A percentile compares a stretch with the other conserved stretches of the same genome.
Evolutionary conservation across 2,329 filamentous ascomycete species (phyloP).

Genomic region (Fulvia fulva): DNA sequence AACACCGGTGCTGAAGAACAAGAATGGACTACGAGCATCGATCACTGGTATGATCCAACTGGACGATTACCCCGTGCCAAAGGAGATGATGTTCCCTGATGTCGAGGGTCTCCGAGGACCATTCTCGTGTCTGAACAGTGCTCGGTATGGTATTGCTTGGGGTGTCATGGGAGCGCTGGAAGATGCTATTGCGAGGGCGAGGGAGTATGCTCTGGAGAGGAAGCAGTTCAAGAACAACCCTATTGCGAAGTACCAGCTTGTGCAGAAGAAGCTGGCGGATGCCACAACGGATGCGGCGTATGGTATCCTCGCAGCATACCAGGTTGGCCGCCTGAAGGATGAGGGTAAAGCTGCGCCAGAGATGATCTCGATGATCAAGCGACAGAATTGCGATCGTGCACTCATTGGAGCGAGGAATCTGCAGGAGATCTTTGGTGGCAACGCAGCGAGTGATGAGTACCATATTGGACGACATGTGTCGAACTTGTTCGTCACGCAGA

Average conservation of each 20-base stretch:
- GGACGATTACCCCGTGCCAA: constrained; percentile 81
- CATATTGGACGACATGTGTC: constrained; percentile 90
- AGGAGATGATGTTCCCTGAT: constrained; percentile 89
- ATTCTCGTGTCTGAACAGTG: constrained; percentile 91
- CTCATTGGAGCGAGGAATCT: constrained; percentile 73
- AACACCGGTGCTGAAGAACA: constrained; percentile 89
- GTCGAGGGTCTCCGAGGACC: constrained; percentile 83
- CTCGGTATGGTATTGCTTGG: constrained; percentile 88
- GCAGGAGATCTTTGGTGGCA: constrained; percentile 95
- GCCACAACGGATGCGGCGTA: constrained; percentile 86
- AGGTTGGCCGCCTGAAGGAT: constrained; percentile 91
- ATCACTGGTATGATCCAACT: constrained; percentile 98
- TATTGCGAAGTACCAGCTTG: constrained; percentile 89
- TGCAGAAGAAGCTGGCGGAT: constrained; percentile 97
- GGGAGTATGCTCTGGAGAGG: constrained; percentile 84
- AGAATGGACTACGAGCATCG: constrained; percentile 87
- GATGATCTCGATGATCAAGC: constrained; percentile 96
- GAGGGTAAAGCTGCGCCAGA: constrained; percentile 82
- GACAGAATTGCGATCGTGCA: constrained; percentile 93
- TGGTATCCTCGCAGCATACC: constrained; percentile 81
- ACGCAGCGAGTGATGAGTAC: constrained; percentile 97
- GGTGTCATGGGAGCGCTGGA: constrained; percentile 92
- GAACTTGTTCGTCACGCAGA: constrained; percentile 95
- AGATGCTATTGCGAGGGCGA: constrained; percentile 76
- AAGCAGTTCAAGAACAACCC: constrained; percentile 97